Evolutionary conservation across 345 rosid genomes (phyloP), one percentile per base, ranked within the genome.

Genomic region (Cardamine occulta): DNA sequence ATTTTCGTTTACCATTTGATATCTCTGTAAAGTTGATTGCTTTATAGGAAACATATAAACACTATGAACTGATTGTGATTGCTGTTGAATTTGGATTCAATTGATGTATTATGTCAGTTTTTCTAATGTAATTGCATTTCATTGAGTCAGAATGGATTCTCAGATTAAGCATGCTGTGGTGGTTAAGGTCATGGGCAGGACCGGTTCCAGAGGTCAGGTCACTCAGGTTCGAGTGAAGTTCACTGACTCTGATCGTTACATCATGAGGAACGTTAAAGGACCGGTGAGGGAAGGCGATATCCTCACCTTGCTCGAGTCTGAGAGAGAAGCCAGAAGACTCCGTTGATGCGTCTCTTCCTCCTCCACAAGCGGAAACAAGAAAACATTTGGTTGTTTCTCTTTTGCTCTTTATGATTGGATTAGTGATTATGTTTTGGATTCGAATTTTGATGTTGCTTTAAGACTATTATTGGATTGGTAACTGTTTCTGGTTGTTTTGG

Each of bases 161-260:
- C 84, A 78, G 60, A 88, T 86, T 52, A 90, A 88, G 86, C 96
- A 90, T 1, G 97, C 94, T 2, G 83, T 90, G 51, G 97, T 90
- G 63, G 91, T 90, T 49, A 89, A 92, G 75, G 91, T 92, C 19
- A 87, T 92, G 96, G 97, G 97, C 6, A 77, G 97, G 49, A 92
- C 97, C 0, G 97, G 96, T 9, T 89, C 96, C 0, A 85, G 97
- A 63, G 97, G 96, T 24, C 96, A 92, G 77, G 97, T 90, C 73
- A 92, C 97, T 63, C 94, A 90, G 70, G 96, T 92, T 42, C 80
- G 97, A 68, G 96, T 89, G 18, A 92, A 88, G 88, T 90, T 92
- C 64, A 73, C 77, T 0, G 81, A 79, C 54, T 73, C 77, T 24
- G 78, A 79, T 32, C 81, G 74, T 57, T 68, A 17, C 53, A 78